These are phyloP conservation scores for Mangifera indica DNA, from an alignment of 345 rosid genomes.

Conservation along the genomic window DNA sequence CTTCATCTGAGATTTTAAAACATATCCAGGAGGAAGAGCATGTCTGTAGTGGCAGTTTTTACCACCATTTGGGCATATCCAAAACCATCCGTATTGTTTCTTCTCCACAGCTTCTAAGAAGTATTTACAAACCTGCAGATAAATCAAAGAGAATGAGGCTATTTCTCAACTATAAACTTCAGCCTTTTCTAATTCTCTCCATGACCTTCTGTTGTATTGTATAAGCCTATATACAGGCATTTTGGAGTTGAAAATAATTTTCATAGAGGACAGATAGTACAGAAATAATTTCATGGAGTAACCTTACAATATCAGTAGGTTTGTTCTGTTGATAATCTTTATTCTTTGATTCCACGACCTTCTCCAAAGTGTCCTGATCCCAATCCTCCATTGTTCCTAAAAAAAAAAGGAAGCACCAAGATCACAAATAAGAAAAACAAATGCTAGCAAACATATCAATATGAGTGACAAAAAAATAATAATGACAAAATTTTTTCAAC, in stretches of 20 bases:
- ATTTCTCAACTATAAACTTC: not conserved
- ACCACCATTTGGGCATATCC: constrained; percentile 73
- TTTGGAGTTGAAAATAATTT: not conserved
- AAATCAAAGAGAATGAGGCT: not conserved
- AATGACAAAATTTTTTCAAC: too few relatives aligned
- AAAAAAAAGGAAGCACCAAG: not conserved
- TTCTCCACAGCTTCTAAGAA: constrained; percentile 74
- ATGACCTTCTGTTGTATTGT: not conserved
- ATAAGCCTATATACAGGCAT: not conserved
- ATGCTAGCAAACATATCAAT: not conserved
- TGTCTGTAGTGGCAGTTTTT: constrained; percentile 70
- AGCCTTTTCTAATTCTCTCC: constrained; percentile 1
- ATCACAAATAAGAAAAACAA: constrained; percentile 8
- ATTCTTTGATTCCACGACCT: constrained; percentile 61
- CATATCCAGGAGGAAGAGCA: constrained; percentile 74
- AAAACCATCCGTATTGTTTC: constrained; percentile 80
- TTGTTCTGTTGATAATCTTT: constrained; percentile 60
- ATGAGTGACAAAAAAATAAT: not conserved
- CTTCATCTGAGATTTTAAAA: constrained; percentile 69
- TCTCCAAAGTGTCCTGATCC: constrained; percentile 77
- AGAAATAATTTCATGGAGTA: not conserved
- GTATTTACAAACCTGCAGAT: constrained; percentile 57
- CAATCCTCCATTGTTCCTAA: constrained; percentile 69
- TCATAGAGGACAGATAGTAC: not conserved
- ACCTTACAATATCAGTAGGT: constrained; percentile 70